Base-by-base conservation (phyloP, 2,329 filamentous ascomycete genomes). In the Alternaria sp. region DNA sequence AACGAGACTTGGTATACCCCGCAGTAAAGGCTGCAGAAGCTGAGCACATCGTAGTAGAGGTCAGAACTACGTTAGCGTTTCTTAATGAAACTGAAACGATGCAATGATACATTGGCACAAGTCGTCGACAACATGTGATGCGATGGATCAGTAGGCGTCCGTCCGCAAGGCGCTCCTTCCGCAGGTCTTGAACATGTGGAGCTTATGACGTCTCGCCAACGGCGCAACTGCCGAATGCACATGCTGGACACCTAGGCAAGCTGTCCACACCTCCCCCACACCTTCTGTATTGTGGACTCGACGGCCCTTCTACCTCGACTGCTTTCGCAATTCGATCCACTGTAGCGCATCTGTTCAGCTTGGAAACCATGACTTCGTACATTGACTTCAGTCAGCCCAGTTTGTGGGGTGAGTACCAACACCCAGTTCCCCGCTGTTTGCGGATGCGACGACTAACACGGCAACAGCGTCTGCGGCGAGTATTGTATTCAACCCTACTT, bases 401-500 rank as follows among this genome's bases (percentile, higher is more conserved):
- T 49, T 67, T 84, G 48, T 82, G 80, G 80, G 68, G 82, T 84
- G 70, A 61, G 80, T 77, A 45, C 46, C 34, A 24, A 21, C 9
- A 51, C 39, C 26, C 13, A 44, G 29, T 14, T 23, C 41, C 24
- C 28, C 44, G 51, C 26, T 39, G 39, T 51, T 48, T 21, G 33
- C 26, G 28, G 40, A 55, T 34, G 52, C 51, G 52, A 54, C 37
- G 17, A 39, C 56, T 58, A 26, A 49, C 46, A 24, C 34, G 29
- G 42, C 46, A 29, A 66, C 62, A 97, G 93, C 95, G 68, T 91
- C 92, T 68, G 91, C 89, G 46, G 84, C 83, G 55, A 86, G 91
- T 52, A 96, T 99, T 80, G 85, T 89, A 48, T 98, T 99, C 81
- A 99, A 99, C 80, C 95, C 95, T 23, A 89, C 95, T n/a, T 98